Conservation (phyloP, 2,329 filamentous ascomycete genomes). For the Stemphylium lycopersici region DNA sequence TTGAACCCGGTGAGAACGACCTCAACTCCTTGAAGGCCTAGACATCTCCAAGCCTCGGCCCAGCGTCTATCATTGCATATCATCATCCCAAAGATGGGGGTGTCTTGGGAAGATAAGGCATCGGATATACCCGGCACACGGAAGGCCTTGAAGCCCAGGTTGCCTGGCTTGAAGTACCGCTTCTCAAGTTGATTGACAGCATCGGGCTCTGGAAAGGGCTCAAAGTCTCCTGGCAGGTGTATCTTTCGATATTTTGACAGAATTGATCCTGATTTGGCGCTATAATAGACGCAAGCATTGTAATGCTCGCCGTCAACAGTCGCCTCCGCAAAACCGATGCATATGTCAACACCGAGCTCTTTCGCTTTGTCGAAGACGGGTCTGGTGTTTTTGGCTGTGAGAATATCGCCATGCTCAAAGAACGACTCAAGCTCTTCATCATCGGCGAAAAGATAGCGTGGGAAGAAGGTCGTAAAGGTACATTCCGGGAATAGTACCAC, state of each 20-base stretch:
- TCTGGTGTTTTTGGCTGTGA: conserved; percentile 51
- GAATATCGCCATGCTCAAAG: conserved; percentile 56
- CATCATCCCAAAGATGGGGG: conserved; percentile 61
- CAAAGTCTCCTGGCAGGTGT: conserved; percentile 26
- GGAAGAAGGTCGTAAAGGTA: conserved; percentile 63
- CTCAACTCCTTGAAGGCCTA: conserved; percentile 56
- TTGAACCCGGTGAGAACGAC: conserved; percentile 53
- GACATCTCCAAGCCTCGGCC: conserved; percentile 59
- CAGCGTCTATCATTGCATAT: conserved; percentile 62
- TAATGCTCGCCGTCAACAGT: conserved; percentile 45
- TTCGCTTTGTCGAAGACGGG: conserved; percentile 56
- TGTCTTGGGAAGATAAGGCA: conserved; percentile 40
- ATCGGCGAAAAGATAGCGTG: conserved; percentile 56
- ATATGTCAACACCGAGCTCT: conserved; percentile 57
- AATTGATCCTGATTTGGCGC: conserved; percentile 21
- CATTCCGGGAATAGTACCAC: conserved; percentile 61
- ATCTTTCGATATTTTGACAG: conserved; percentile 30
- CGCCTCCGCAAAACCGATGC: conserved; percentile 59
- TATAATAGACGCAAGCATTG: conserved; percentile 31
- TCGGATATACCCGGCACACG: conserved; percentile 31
- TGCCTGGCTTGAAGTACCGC: conserved; percentile 59
- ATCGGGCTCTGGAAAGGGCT: conserved; percentile 45
- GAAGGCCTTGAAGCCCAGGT: conserved; percentile 55
- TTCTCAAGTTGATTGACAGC: conserved; percentile 62
- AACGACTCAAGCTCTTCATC: conserved; percentile 53